Conservation (phyloP, 1,139 yeast species). For the Yamadazyma diddensiae region DNA sequence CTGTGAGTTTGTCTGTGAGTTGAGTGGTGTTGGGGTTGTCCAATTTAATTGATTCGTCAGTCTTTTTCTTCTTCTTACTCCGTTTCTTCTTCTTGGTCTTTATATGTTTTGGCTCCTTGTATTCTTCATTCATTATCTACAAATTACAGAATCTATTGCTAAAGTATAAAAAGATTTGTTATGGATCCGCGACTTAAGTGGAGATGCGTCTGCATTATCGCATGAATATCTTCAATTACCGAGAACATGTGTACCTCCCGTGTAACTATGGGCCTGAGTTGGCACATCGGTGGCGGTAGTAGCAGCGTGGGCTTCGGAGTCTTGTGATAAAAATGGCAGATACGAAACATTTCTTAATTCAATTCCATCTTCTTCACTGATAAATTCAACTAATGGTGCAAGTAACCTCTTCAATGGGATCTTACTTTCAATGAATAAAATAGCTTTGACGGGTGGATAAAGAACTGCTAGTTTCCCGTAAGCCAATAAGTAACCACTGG, state of each 20-base stretch:
- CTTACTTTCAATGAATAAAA: conserved; percentile 64
- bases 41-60: too few species aligned
- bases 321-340: conserved; percentile 28
- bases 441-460: conserved; percentile 64
- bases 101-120: too few species aligned
- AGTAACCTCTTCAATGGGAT: conserved; percentile 51
- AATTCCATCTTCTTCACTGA: conserved; percentile 55
- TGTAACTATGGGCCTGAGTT: conserved; percentile 16
- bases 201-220: too few species aligned
- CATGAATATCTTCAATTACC: conserved; percentile 23
- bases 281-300: conserved; percentile 6
- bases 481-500: conserved; percentile 47
- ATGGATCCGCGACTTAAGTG: conserved; percentile 3
- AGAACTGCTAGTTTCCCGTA: conserved; percentile 54
- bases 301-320: conserved; percentile 19
- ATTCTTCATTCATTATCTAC: too few species aligned
- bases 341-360: conserved; percentile 40
- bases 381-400: conserved; percentile 52
- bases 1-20: too few species aligned
- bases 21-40: too few species aligned
- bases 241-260: conserved; percentile 34
- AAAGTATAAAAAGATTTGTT: too few species aligned
- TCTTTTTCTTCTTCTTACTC: too few species aligned
- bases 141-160: too few species aligned
- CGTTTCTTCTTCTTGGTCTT: too few species aligned